Evolutionary conservation across 1,284 basidiomycete genomes (phyloP).

Genomic region (Austroboletus niveus): DNA sequence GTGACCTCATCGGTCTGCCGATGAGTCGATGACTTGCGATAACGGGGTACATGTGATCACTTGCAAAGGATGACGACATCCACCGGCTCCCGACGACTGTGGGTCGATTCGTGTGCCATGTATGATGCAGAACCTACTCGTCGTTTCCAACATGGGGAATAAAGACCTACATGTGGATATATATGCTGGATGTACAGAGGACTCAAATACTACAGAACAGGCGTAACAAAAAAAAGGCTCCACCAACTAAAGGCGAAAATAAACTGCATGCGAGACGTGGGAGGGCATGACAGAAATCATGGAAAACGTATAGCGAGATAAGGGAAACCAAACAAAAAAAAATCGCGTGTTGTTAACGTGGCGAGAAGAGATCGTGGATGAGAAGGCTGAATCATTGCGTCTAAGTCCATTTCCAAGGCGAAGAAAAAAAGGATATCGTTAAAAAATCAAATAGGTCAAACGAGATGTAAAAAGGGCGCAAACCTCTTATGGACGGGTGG

Average conservation of each 20-base stretch:
- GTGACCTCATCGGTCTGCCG: too few species aligned
- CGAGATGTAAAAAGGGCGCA: neutral
- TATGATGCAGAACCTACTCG: too few species aligned
- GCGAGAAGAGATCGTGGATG: neutral
- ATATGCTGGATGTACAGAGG: neutral
- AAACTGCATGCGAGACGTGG: neutral
- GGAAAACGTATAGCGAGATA: neutral
- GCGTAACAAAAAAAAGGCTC: neutral
- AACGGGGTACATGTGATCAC: too few species aligned
- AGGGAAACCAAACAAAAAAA: neutral
- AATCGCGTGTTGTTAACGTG: neutral
- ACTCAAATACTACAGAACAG: neutral
- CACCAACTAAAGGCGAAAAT: neutral
- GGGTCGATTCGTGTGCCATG: too few species aligned
- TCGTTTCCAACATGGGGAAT: neutral
- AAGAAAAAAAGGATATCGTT: neutral
- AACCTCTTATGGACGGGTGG: neutral
- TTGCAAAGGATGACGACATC: too few species aligned
- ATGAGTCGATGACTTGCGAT: too few species aligned
- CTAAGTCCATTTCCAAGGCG: constrained; percentile 21
- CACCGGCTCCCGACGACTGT: too few species aligned
- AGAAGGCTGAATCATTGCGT: constrained; percentile 4
- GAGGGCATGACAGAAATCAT: neutral
- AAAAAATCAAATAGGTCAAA: constrained; percentile 7
- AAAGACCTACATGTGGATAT: neutral